These are phyloP conservation scores for Acanthamoeba triangularis DNA, from an alignment of 208 protist species.

Conservation along the genomic window DNA sequence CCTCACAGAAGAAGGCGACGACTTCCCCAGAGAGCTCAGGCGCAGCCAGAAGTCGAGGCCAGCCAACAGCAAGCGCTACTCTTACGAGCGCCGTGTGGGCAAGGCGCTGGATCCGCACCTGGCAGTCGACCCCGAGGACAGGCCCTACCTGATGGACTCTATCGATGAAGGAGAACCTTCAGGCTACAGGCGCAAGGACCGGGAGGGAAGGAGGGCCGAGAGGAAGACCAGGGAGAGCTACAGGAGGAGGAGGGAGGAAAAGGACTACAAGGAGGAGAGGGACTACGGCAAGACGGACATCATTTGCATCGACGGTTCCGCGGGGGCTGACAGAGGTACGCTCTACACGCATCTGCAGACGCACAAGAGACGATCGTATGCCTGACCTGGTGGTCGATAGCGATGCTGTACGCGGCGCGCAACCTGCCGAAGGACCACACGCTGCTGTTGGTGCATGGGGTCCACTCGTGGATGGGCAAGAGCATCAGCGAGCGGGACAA, in stretches of 20 bases:
- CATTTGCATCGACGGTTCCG: conserved; percentile 19
- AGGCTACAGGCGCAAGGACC: background rate
- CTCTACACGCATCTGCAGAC: too few species aligned
- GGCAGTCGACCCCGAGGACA: conserved; percentile 32
- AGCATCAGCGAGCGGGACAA: conserved; percentile 15
- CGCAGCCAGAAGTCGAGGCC: background rate
- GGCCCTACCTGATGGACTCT: conserved; percentile 48
- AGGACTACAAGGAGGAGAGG: background rate
- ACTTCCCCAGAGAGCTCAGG: background rate
- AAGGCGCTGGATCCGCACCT: conserved; percentile 34
- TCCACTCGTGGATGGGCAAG: conserved; percentile 35
- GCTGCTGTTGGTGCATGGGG: conserved; percentile 35
- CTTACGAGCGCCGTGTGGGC: background rate
- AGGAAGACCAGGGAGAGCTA: conserved; percentile 42
- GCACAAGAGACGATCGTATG: too few species aligned
- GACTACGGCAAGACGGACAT: conserved; percentile 18
- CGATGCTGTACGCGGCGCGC: conserved; percentile 13
- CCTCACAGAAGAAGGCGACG: conserved; percentile 43
- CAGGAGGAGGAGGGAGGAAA: background rate
- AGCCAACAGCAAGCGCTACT: background rate
- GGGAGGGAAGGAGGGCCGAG: background rate
- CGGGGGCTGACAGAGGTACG: conserved; percentile 10
- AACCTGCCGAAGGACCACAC: conserved; percentile 63
- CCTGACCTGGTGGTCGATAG: background rate
- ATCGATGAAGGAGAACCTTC: background rate